phyloP scores from a whole-genome alignment of 345 rosid genomes.

The Eucalyptus erythrocorys region DNA sequence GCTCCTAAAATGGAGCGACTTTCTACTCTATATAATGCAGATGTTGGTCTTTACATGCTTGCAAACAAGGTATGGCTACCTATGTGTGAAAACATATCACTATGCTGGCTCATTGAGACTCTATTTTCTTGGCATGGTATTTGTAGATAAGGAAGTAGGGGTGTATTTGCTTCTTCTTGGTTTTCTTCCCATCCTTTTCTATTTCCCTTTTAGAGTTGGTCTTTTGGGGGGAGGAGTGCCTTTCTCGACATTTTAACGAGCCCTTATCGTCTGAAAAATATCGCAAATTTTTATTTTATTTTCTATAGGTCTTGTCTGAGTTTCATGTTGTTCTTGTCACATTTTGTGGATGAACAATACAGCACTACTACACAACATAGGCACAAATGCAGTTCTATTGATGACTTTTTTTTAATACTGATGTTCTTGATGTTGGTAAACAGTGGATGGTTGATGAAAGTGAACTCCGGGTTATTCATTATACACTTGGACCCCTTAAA shows the following conservation, averaged over 20 bases:
- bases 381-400: not conserved
- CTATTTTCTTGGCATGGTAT: not conserved
- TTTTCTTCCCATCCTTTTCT: not conserved
- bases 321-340: not conserved
- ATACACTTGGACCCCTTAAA: conserved; percentile 88
- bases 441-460: conserved; percentile 99
- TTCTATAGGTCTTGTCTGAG: not conserved
- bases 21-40: conserved; percentile 86
- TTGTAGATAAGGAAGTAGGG: not conserved
- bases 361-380: not conserved
- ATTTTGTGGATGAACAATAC: not conserved
- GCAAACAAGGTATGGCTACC: conserved; percentile 73
- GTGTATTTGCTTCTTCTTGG: not conserved
- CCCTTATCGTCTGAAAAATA: not conserved
- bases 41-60: conserved; percentile 98
- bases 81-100: not conserved
- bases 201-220: not conserved
- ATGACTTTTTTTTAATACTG: not conserved
- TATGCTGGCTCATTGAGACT: not conserved
- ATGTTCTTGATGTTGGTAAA: not conserved
- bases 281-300: not conserved
- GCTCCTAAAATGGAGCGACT: conserved; percentile 85
- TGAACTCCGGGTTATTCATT: conserved; percentile 84
- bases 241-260: not conserved
- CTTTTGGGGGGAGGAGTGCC: not conserved